phyloP scores from a whole-genome alignment of 257 asterid genomes.

The Salvia rosmarinus region DNA sequence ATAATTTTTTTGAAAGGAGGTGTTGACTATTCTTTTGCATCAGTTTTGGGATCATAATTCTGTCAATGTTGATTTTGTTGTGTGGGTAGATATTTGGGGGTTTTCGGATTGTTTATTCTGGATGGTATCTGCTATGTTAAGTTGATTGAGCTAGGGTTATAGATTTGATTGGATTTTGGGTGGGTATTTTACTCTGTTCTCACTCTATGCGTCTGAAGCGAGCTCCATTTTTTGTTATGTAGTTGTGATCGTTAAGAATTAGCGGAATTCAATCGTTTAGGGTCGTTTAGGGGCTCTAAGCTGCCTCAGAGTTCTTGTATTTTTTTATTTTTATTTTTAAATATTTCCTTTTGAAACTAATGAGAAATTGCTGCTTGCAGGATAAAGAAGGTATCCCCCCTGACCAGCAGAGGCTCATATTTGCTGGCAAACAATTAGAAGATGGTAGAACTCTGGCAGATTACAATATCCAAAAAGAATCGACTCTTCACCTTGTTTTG shows the following conservation, averaged over 20 bases:
- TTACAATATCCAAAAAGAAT: constrained; percentile 54
- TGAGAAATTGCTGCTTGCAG: constrained; percentile 41
- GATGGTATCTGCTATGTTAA: not conserved
- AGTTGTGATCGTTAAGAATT: not conserved
- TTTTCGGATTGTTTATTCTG: constrained; percentile 11
- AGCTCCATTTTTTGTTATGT: not conserved
- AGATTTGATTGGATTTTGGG: constrained; percentile 5
- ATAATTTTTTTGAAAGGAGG: not conserved
- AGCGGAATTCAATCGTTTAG: not conserved
- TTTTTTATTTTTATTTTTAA: too few relatives aligned
- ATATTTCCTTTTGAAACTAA: constrained; percentile 31
- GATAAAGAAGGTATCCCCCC: constrained; percentile 75
- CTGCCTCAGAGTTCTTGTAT: not conserved
- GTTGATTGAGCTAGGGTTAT: constrained; percentile 38
- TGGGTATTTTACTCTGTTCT: not conserved
- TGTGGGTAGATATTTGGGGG: not conserved
- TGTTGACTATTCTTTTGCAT: not conserved
- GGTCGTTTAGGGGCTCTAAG: not conserved
- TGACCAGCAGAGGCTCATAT: constrained; percentile 54
- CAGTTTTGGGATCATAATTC: not conserved
- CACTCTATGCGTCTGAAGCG: not conserved
- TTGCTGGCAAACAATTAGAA: constrained; percentile 54
- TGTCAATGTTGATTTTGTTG: not conserved
- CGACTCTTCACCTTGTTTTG: constrained; percentile 64
- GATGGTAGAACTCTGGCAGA: constrained; percentile 55